phyloP scores from a whole-genome alignment of 176 grass and related monocot genomes.

The Oryza brachyantha region DNA sequence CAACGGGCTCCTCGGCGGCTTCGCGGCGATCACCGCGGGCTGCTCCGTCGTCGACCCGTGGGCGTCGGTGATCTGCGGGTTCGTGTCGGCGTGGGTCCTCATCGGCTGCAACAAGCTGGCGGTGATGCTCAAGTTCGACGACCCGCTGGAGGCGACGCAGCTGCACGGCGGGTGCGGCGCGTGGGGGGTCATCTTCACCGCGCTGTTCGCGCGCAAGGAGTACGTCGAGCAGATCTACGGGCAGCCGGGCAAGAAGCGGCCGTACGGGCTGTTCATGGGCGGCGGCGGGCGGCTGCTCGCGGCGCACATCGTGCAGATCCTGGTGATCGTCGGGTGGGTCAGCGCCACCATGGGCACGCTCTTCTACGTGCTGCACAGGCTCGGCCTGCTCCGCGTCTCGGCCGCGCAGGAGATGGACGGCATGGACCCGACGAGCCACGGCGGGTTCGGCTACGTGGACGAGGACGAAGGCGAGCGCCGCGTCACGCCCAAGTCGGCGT shows the following conservation, averaged over 20 bases:
- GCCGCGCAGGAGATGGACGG: conserved; percentile 19
- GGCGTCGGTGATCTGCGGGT: conserved; percentile 36
- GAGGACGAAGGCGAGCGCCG: conserved; percentile 6
- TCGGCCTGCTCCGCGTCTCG: conserved; percentile 29
- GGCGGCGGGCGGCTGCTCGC: conserved; percentile 36
- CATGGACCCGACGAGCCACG: conserved; percentile 36
- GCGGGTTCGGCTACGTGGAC: conserved; percentile 31
- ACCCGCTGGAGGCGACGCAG: conserved; percentile 31
- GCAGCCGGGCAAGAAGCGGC: not conserved
- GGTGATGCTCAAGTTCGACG: not conserved
- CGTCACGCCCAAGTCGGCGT: not conserved
- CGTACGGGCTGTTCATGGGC: conserved; percentile 42
- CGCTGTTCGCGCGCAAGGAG: conserved; percentile 5
- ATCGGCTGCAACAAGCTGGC: conserved; percentile 25
- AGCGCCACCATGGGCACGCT: conserved; percentile 29
- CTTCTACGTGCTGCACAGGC: conserved; percentile 39
- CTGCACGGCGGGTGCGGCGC: conserved; percentile 32
- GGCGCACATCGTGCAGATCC: conserved; percentile 25
- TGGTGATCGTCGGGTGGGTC: conserved; percentile 25
- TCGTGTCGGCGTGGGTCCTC: conserved; percentile 35
- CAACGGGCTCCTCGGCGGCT: conserved; percentile 27
- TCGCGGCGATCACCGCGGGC: conserved; percentile 29
- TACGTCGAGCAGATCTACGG: conserved; percentile 14
- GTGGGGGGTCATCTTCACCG: conserved; percentile 40
- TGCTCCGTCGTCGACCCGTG: conserved; percentile 35